Conservation (phyloP, 768 basidiomycete species). For the Termitomyces sp. region DNA sequence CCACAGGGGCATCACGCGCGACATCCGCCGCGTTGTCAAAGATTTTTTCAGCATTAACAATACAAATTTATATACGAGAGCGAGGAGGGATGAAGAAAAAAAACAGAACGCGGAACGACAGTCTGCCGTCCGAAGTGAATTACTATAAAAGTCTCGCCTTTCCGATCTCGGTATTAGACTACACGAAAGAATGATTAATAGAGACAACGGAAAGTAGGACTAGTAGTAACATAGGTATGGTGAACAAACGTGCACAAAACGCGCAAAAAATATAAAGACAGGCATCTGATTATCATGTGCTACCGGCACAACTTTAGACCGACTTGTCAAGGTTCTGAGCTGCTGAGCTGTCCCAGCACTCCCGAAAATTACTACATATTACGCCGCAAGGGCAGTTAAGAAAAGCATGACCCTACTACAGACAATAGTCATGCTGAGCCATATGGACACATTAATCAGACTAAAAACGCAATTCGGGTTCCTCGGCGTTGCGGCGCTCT, state of each 20-base stretch:
- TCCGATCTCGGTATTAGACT: neutral
- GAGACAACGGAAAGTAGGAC: neutral
- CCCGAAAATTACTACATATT: neutral
- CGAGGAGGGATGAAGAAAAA: neutral
- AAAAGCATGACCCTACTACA: neutral
- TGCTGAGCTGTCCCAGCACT: no score
- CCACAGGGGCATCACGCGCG: constrained; percentile 6
- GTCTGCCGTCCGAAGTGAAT: neutral
- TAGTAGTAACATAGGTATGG: neutral
- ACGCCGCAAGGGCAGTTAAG: neutral
- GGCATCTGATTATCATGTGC: neutral
- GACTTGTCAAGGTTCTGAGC: no score
- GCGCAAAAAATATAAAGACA: neutral
- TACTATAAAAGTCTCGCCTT: neutral
- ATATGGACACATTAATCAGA: neutral
- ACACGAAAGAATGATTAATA: neutral
- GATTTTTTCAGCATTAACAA: constrained; percentile 3
- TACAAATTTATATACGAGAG: neutral
- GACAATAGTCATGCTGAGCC: neutral
- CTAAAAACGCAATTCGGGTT: neutral
- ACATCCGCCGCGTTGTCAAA: neutral
- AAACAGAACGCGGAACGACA: neutral
- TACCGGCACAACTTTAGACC: neutral
- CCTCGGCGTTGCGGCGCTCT: neutral
- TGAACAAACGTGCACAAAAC: neutral